Base-by-base conservation (phyloP, 805 yeast species). In the Komagataella phaffii region DNA sequence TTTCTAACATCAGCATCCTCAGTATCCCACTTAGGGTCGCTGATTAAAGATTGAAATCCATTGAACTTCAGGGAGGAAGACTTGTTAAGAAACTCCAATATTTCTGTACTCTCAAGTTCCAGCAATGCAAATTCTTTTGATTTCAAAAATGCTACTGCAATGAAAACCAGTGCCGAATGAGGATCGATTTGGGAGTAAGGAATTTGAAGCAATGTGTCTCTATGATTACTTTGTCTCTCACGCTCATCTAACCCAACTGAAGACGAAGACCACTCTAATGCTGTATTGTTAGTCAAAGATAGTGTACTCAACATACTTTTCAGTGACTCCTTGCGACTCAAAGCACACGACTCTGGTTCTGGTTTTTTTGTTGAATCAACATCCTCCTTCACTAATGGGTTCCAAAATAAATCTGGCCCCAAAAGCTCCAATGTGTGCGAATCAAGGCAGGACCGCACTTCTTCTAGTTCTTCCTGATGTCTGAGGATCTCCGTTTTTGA, bases 91-190 rank as follows among this genome's bases (percentile, higher is more conserved):
- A 81, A 80, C 61, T 89, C 95, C 44, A 89, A 73, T 47, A 88
- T 87, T 66, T 90, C 98, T 56, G 86, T 81, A 62, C 88, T 95
- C 60, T 90, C 98, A 56, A 89, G 81, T 62, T 90, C 97, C 56
- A 87, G 74, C 51, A 90, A 72, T 45, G 85, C 80, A 57, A 80
- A 79, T 58, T 85, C 90, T 64, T 84, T 83, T 50, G 91, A 81
- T 64, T 87, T 87, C 56, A 90, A 69, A 45, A 90, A 77, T 1
- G 96, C 87, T 49, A 89, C 69, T 49, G 87, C 80, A 2, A 86
- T 77, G 60, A 88, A 90, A 1, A 85, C 67, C 40, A 88, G 73
- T 67, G 85, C 89, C 30, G 83, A 73, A 61, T 88, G 95, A 1
- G 88, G 85, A 61, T 85, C 87, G 19, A 85, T 67, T 21, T 45